Evolutionary conservation across 768 basidiomycete species (phyloP), one percentile per base, ranked within the genome.

Genomic region (Heimioporus sp.): DNA sequence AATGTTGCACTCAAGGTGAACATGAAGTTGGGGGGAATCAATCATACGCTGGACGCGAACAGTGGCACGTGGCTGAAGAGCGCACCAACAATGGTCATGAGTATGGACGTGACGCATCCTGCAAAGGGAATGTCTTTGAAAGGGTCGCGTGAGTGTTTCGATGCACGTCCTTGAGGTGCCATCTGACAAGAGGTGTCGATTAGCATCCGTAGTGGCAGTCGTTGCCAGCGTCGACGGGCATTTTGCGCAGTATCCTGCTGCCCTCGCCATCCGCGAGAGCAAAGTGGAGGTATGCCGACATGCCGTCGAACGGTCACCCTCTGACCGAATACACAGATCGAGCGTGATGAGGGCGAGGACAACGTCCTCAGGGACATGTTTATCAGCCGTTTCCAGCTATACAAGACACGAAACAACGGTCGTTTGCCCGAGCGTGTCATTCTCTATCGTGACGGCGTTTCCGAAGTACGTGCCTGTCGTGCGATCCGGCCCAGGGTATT

Each of bases 381-480:
- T 65, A 61, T 72, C 3, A 77, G 76, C 49, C 71, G 80, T 15
- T 64, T 82, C 21, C 48, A 68, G 28, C 56, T 71, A 2, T 82
- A 71, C 69, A 57, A 60, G 43, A 48, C 44, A 7, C 68, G 49
- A 45, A 76, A 72, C 55, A 61, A 58, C 1, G 68, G 67, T 4
- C 35, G 40, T 19, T 61, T 81, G 4, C 80, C 80, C 2, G 35
- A 65, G 15, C 74, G 79, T 2, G 66, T 81, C 10, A 56, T 81
- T 24, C 68, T 81, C 5, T 81, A 76, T 56, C 73, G 80, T 2
- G 91, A 92, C 62, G 90, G 90, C 36, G 88, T 92, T 13, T 90
- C 88, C 1, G 89, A 91, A 72, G 88, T 87, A 40, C 20, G 71
- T 51, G 16, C 42, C 6, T 5, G 35, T 13, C 39, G 20, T 4